Evolutionary conservation across 257 asterid genomes (phyloP), one percentile per base, ranked within the genome.

Genomic region (Penstemon newberryi): DNA sequence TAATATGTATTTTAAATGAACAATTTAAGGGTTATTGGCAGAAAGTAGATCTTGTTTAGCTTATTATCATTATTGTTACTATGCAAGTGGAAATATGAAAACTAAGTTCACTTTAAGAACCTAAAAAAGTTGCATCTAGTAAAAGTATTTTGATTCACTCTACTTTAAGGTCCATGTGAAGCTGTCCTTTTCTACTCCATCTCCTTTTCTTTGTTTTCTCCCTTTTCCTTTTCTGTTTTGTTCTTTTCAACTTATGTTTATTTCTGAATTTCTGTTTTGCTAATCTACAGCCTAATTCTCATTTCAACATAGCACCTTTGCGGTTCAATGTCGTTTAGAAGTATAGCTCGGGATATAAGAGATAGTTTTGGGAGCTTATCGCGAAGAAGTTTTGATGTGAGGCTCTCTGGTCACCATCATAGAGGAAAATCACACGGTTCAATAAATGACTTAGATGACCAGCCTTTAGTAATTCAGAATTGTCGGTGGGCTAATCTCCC

Each of bases 401-500:
- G 84, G 75, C 66, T 84, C 60, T 50, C 77, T 12, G 80, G 83
- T 46, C 25, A 33, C 40, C 85, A 84, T 71, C 71, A 75, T 58
- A 67, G 83, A 52, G 89, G 87, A 54, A 82, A 84, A 63, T 81
- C 89, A 4, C 83, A 82, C 0, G 77, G 85, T 67, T 82, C 87
- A 0, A 72, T 75, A 60, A 80, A 73, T 40, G 70, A 81, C 55
- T 55, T 72, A 69, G 62, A 64, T 59, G 89, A 80, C 47, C 78
- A 76, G 65, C 77, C 83, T 33, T 53, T 77, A 63, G 74, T 77
- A 4, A 43, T 84, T 53, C 82, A 84, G 65, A 77, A 67, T 63
- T 79, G 87, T 57, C 75, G 73, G 5, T 84, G 89, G 89, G 87
- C 89, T 40, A 82, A 82, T 52, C 84, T 84, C 18, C 89, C 89